Conservation (phyloP, 2,329 filamentous ascomycete species). For the Trichoderma aggressivum region DNA sequence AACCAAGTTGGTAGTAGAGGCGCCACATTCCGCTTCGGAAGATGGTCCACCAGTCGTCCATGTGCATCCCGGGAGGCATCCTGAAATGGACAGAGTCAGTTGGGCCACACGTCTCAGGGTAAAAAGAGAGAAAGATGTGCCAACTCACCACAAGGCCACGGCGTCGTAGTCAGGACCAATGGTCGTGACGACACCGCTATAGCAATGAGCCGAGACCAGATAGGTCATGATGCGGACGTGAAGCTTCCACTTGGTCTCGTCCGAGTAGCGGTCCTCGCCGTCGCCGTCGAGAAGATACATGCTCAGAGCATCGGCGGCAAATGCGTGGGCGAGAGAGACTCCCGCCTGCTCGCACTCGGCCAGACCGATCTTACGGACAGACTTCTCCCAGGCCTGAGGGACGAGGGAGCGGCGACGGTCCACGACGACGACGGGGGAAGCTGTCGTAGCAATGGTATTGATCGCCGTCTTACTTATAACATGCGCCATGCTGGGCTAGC, state of each 20-base stretch:
- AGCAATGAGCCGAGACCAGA: slow-evolving; percentile 70
- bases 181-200: slow-evolving; percentile 70
- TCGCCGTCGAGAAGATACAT: slow-evolving; percentile 72
- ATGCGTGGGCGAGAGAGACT: slow-evolving; percentile 70
- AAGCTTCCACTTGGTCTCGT: slow-evolving; percentile 70
- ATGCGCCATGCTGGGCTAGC: slow-evolving; percentile 16
- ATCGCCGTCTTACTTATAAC: slow-evolving; percentile 16
- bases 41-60: slow-evolving; percentile 69
- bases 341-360: slow-evolving; percentile 70
- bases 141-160: slow-evolving; percentile 71
- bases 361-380: slow-evolving; percentile 61
- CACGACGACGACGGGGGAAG: background rate
- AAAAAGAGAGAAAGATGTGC: background rate
- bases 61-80: slow-evolving; percentile 56
- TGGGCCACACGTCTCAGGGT: fast-evolving
- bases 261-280: slow-evolving; percentile 59
- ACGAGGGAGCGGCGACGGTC: slow-evolving; percentile 43
- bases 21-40: slow-evolving; percentile 76
- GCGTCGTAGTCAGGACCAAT: slow-evolving; percentile 74
- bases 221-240: slow-evolving; percentile 77
- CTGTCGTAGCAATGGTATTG: slow-evolving; percentile 19
- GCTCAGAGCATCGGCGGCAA: slow-evolving; percentile 70
- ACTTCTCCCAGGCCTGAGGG: slow-evolving; percentile 50
- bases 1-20: slow-evolving; percentile 68
- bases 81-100: background rate